Conservation (phyloP, 73 alveolate genomes). For the Uronychia binucleata region DNA sequence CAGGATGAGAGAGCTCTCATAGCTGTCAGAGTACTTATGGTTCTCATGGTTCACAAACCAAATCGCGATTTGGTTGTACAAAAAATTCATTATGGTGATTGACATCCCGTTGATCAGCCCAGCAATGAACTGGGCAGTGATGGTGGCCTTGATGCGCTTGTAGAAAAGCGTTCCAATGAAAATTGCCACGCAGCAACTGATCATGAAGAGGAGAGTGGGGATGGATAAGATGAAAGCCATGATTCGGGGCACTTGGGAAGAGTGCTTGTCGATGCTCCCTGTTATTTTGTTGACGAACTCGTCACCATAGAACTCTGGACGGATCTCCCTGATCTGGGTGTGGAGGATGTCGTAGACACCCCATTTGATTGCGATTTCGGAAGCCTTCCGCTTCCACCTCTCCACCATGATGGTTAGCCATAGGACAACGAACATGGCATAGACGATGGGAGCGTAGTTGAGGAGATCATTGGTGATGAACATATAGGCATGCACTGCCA, state of each 20-base stretch:
- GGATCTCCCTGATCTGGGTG: conserved; percentile 3
- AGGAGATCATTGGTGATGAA: conserved; percentile 2
- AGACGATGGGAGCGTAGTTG: neutral
- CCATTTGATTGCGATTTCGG: conserved; percentile 53
- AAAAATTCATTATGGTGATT: conserved; percentile 30
- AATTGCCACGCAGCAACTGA: conserved; percentile 26
- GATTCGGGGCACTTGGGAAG: conserved; percentile 2
- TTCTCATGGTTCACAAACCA: conserved; percentile 34
- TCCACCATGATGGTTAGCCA: conserved; percentile 51
- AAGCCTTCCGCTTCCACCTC: conserved; percentile 48
- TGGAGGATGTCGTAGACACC: conserved; percentile 12
- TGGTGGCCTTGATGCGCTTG: conserved; percentile 7
- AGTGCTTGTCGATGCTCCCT: conserved; percentile 6
- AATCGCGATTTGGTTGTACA: conserved; percentile 17
- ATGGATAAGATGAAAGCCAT: conserved; percentile 5
- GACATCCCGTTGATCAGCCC: conserved; percentile 49
- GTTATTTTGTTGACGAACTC: conserved; percentile 31
- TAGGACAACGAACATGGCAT: conserved; percentile 23
- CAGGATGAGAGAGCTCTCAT: conserved; percentile 36
- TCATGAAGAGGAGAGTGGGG: conserved; percentile 19
- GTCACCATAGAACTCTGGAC: conserved; percentile 48
- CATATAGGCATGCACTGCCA: conserved; percentile 31
- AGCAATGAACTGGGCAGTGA: conserved; percentile 7
- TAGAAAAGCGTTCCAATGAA: conserved; percentile 17
- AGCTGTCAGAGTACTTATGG: conserved; percentile 46